Percentiles rank a stretch among this genome's conserved stretches.
Conservation (phyloP, 2,329 filamentous ascomycete species). For the Pseudogymnoascus sp. region DNA sequence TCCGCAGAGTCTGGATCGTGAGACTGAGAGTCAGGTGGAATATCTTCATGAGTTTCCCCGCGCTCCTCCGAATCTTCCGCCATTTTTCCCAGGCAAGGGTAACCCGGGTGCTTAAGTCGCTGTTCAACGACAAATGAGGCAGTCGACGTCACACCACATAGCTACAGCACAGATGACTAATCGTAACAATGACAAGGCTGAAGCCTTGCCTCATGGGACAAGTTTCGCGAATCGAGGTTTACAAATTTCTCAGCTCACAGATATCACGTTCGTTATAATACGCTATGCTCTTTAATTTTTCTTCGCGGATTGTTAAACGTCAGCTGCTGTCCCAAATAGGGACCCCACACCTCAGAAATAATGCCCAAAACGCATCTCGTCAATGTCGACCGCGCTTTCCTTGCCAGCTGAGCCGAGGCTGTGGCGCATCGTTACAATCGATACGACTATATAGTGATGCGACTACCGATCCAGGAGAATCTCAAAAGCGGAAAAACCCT, state of each 20-base stretch:
- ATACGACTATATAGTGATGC: background rate
- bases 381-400: background rate
- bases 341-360: background rate
- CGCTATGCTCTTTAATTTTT: background rate
- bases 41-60: conserved; percentile 20
- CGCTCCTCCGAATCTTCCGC: conserved; percentile 25
- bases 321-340: background rate
- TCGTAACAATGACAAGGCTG: background rate
- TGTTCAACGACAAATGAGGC: background rate
- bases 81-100: conserved; percentile 19
- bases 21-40: conserved; percentile 17
- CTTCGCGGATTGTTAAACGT: background rate
- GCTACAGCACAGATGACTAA: background rate
- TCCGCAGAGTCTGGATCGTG: conserved; percentile 18
- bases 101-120: background rate
- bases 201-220: background rate
- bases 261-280: background rate
- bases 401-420: background rate
- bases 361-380: background rate
- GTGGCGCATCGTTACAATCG: background rate
- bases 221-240: background rate
- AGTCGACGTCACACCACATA: conserved; percentile 7
- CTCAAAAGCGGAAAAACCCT: conserved; percentile 36
- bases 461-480: background rate
- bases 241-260: background rate